Conservation (phyloP, 2,329 filamentous ascomycete species). For the Reticulascus tulasneorum region DNA sequence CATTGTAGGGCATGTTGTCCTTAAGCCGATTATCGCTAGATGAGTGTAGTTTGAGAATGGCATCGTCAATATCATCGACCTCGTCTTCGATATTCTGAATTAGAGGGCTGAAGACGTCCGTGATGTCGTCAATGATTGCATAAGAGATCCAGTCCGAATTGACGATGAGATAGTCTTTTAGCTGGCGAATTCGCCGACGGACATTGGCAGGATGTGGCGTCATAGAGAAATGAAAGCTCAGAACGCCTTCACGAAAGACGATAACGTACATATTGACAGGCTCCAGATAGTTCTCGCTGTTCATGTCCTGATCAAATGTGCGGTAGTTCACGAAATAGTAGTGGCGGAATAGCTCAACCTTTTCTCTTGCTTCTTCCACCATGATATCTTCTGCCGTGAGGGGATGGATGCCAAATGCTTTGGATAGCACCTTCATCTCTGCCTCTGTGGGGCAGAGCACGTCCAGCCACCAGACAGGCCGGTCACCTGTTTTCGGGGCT, state of each 20-base stretch:
- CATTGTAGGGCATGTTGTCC: slow-evolving; percentile 31
- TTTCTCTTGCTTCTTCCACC: slow-evolving; percentile 95
- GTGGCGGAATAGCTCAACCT: slow-evolving; percentile 93
- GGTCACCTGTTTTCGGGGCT: slow-evolving; percentile 64
- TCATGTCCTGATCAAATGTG: slow-evolving; percentile 91
- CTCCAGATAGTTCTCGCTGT: slow-evolving; percentile 85
- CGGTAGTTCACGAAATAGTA: slow-evolving; percentile 99
- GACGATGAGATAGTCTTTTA: slow-evolving; percentile 89
- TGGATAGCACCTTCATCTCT: slow-evolving; percentile 92
- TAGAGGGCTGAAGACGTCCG: slow-evolving; percentile 88
- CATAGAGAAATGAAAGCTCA: slow-evolving; percentile 96
- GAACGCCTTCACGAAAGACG: slow-evolving; percentile 90
- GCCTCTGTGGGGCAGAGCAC: slow-evolving; percentile 85
- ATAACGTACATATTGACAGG: slow-evolving; percentile 97
- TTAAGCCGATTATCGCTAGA: slow-evolving; percentile 39
- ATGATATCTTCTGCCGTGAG: slow-evolving; percentile 95
- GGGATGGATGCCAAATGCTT: slow-evolving; percentile 92
- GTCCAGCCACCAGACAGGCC: slow-evolving; percentile 96
- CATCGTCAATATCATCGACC: slow-evolving; percentile 94
- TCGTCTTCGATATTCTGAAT: slow-evolving; percentile 94
- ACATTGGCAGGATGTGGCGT: slow-evolving; percentile 96
- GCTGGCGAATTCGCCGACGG: slow-evolving; percentile 83
- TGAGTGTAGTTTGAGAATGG: slow-evolving; percentile 78
- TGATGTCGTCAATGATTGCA: slow-evolving; percentile 96
- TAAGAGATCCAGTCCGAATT: slow-evolving; percentile 98